Conservation (phyloP, 2,329 filamentous ascomycete species). For the Elsinoe perseae region DNA sequence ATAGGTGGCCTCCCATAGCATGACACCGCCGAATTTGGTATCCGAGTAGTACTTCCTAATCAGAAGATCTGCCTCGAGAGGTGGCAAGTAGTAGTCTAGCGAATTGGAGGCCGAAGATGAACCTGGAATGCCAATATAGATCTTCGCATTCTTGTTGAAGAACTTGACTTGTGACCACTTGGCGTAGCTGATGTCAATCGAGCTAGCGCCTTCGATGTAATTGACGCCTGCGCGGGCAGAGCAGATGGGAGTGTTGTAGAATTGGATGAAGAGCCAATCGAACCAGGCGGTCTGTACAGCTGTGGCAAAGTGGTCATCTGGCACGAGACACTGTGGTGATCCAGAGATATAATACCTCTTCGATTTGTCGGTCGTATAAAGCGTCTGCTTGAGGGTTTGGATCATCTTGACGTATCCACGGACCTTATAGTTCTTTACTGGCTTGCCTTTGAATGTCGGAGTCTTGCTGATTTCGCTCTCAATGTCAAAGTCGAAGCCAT, state of each 20-base stretch:
- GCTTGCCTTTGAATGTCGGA: constrained; percentile 17
- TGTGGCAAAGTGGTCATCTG: constrained; percentile 37
- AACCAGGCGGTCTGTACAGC: constrained; percentile 35
- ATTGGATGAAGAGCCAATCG: constrained; percentile 41
- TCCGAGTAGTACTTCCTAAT: constrained; percentile 37
- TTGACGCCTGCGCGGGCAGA: constrained; percentile 40
- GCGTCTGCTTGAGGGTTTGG: constrained; percentile 37
- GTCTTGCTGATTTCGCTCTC: constrained; percentile 45
- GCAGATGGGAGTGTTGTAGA: constrained; percentile 42
- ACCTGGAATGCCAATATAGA: constrained; percentile 46
- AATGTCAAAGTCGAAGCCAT: constrained; percentile 73
- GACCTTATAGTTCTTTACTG: constrained; percentile 28
- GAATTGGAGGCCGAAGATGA: constrained; percentile 24
- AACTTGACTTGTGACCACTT: constrained; percentile 38
- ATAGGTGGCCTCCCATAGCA: constrained; percentile 52
- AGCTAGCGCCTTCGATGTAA: constrained; percentile 26
- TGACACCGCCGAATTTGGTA: constrained; percentile 49
- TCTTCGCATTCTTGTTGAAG: constrained; percentile 39
- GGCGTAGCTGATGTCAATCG: constrained; percentile 39
- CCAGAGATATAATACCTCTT: constrained; percentile 43
- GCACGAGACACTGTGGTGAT: constrained; percentile 41
- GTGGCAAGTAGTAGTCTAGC: constrained; percentile 40
- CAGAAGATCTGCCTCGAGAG: constrained; percentile 39
- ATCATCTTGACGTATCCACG: constrained; percentile 43
- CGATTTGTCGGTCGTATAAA: constrained; percentile 31